phyloP scores from a whole-genome alignment of 306 rosid species.

The Cyamopsis tetragonoloba region DNA sequence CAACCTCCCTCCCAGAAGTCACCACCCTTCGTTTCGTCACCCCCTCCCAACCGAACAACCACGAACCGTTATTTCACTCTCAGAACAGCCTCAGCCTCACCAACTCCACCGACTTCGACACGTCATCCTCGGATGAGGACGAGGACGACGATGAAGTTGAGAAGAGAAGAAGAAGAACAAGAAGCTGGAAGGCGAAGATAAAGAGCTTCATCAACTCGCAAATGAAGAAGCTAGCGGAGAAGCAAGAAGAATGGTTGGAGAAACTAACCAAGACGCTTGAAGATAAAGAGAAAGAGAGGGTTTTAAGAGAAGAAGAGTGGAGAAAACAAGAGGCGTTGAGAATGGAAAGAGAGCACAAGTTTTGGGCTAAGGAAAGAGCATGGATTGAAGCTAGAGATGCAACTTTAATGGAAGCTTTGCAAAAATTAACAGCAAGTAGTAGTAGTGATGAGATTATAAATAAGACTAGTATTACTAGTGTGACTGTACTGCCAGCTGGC shows the following conservation, averaged over 20 bases:
- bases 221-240: constrained; percentile 84
- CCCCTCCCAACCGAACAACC: constrained; percentile 44
- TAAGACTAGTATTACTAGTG: too few species aligned
- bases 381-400: constrained; percentile 96
- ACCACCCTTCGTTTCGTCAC: constrained; percentile 32
- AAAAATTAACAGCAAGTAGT: constrained; percentile 58
- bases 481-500: constrained; percentile 21
- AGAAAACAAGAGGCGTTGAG: constrained; percentile 63
- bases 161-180: constrained; percentile 47
- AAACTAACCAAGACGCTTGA: constrained; percentile 70
- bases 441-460: too few species aligned
- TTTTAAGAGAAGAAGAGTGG: constrained; percentile 79
- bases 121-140: constrained; percentile 63
- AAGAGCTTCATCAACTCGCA: constrained; percentile 78
- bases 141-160: constrained; percentile 48
- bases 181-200: constrained; percentile 79
- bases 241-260: constrained; percentile 93
- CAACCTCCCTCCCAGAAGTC: constrained; percentile 48
- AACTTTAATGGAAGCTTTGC: constrained; percentile 81
- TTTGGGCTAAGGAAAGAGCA: constrained; percentile 92
- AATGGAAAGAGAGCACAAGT: constrained; percentile 69
- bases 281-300: constrained; percentile 82
- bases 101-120: constrained; percentile 67
- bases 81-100: constrained; percentile 74
- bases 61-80: constrained; percentile 37